Base-by-base conservation (phyloP, 2,329 filamentous ascomycete species). In the Cadophora gregata region DNA sequence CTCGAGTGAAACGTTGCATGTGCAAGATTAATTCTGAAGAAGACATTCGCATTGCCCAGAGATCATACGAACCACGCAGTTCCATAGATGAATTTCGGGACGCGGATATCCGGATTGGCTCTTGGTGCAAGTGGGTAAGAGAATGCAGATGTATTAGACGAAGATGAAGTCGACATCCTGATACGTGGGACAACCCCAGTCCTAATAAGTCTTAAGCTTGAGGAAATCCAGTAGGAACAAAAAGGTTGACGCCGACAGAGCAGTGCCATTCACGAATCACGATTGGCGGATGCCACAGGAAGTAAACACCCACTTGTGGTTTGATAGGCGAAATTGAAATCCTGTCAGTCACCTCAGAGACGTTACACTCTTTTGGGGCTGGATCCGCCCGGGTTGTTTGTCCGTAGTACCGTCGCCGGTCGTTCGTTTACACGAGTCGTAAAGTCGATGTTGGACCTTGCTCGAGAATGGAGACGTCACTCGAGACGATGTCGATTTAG, bases 31-130 rank as follows among this genome's bases (percentile, higher is more conserved):
- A n/a, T n/a, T n/a, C n/a, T n/a, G n/a, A n/a, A n/a, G n/a, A n/a
- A n/a, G 36, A 8, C 8, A 42, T 42, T 42, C 12, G 36, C 12
- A 14, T 42, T 9, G 36, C 3, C 6, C 8, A 16, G 14, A 42
- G 14, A 42, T 42, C 36, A 42, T 8, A 47, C 42, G 42, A 47
- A 47, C 42, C 42, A 47, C 36, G 92, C 92, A 2, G 92, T 95
- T 61, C 92, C 92, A 77, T 96, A 96, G 69, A 96, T 74, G 33
- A 89, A 80, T 68, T 81, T 83, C 5, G 85, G 85, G 71, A 86
- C 82, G 19, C 73, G 76, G 50, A 69, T 67, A 8, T 69, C 61
- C 0, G 65, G 66, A 19, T 65, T 53, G n/a, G 60, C 31, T 16
- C 25, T 51, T 21, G 60, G 60, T 25, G 47, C 19, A n/a, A 62